Evolutionary conservation across 192 early-diverging fungal species (phyloP), one percentile per base, ranked within the genome.

Genomic region (Umbelopsis sp.): DNA sequence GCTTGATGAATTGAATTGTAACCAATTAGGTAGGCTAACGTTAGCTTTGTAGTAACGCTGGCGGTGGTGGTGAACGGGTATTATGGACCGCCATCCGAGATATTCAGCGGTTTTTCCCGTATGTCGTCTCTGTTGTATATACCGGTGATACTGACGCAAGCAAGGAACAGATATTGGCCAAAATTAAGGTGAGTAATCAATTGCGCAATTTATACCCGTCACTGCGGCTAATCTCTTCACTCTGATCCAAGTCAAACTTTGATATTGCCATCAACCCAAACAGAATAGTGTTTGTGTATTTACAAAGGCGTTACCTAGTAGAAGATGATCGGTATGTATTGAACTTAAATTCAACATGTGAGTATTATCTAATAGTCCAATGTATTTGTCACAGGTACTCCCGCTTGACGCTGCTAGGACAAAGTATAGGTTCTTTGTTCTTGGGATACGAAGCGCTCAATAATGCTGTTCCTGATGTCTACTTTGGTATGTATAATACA

Each of bases 51-150:
- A 92, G 91, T 71, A 91, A 94, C 80, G 89, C 87, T 12, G 94
- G 95, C 51, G 98, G 97, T 36, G 98, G 98, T 21, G 98, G 98
- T 6, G 98, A 99, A 80, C 84, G 96, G 17, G 98, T 99, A 0
- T 84, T 99, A 8, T 99, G 98, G 98, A 90, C 87, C 0, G 88
- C 92, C 29, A 87, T 99, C 65, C 79, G 90, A 22, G 91, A 90
- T 36, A 85, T 98, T 53, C 93, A 96, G 73, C 71, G 84, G 41
- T 76, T 88, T 17, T 92, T 90, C 65, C 86, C 90, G 11, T 76
- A 90, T 50, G 82, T 89, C 2, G 77, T 88, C 8, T 89, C 86
- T 47, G 84, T 92, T 11, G 87, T 99, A 6, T 99, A 98, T 83
- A 89, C 92, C 0, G 93, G 94, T 56, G 91, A 93, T 66, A 72